phyloP scores from a whole-genome alignment of 495 filamentous ascomycete species.

The Penicillium mononematosum region DNA sequence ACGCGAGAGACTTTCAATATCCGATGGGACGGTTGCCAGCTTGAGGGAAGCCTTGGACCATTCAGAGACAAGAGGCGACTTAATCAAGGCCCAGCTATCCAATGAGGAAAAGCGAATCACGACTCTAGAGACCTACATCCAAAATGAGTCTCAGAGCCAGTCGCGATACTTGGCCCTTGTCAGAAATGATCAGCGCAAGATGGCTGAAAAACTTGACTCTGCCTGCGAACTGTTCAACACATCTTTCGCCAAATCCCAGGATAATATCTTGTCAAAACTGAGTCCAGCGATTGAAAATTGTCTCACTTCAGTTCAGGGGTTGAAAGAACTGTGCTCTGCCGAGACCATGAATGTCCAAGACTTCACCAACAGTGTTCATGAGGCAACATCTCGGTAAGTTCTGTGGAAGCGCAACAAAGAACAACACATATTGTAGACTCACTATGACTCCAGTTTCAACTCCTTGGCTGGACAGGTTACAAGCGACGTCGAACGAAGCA shows the following conservation, averaged over 20 bases:
- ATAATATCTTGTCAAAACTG: slow-evolving; percentile 15
- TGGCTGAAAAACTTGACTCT: slow-evolving; percentile 23
- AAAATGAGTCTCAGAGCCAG: slow-evolving; percentile 30
- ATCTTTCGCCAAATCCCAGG: slow-evolving; percentile 15
- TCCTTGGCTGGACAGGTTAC: slow-evolving; percentile 19
- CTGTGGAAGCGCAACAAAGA: not conserved
- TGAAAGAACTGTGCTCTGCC: slow-evolving; percentile 20
- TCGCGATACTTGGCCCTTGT: slow-evolving; percentile 25
- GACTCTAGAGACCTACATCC: slow-evolving; percentile 37
- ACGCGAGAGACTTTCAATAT: slow-evolving; percentile 16
- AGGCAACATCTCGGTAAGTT: slow-evolving; percentile 28
- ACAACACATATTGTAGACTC: not conserved
- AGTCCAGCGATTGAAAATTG: slow-evolving; percentile 20
- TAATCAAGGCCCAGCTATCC: slow-evolving; percentile 21
- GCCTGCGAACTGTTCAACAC: slow-evolving; percentile 16
- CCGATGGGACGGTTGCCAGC: slow-evolving; percentile 12
- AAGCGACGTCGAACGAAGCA: slow-evolving; percentile 13
- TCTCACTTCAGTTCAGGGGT: slow-evolving; percentile 14
- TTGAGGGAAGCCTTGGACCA: slow-evolving; percentile 25
- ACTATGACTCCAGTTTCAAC: slow-evolving; percentile 20
- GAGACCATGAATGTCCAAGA: slow-evolving; percentile 23
- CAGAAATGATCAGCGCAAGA: slow-evolving; percentile 27
- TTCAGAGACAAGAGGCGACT: slow-evolving; percentile 18
- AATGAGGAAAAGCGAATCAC: slow-evolving; percentile 32
- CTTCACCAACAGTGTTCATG: slow-evolving; percentile 18